These are phyloP conservation scores for Coccinonectria pachysandricola DNA, from an alignment of 2,329 filamentous ascomycete species.

Conservation along the genomic window DNA sequence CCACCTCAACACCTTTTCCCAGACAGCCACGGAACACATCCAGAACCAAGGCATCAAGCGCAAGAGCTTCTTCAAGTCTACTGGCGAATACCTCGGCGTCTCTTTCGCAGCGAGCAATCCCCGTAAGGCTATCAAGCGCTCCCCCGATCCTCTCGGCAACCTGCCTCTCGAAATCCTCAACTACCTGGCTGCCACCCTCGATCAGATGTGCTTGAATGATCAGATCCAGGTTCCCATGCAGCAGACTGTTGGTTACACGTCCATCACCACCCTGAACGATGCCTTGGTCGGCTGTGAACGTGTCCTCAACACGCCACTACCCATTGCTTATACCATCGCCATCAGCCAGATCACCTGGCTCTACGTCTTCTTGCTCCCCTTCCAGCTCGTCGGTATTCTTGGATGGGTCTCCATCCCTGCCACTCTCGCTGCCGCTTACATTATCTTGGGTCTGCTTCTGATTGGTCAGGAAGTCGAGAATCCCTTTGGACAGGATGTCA, in stretches of 20 bases:
- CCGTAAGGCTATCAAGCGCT: constrained; percentile 63
- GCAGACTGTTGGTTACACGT: constrained; percentile 50
- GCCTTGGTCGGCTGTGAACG: constrained; percentile 63
- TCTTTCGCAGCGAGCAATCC: constrained; percentile 71
- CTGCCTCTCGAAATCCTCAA: constrained; percentile 73
- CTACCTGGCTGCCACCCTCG: constrained; percentile 58
- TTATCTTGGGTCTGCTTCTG: constrained; percentile 64
- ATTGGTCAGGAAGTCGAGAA: constrained; percentile 81
- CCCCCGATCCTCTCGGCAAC: constrained; percentile 65
- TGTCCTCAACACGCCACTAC: constrained; percentile 71
- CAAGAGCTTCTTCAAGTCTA: constrained; percentile 48
- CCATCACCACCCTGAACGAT: constrained; percentile 58
- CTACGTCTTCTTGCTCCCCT: constrained; percentile 71
- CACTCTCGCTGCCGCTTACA: constrained; percentile 63
- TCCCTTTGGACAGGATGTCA: constrained; percentile 74
- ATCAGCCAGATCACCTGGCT: constrained; percentile 82
- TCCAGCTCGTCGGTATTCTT: constrained; percentile 60
- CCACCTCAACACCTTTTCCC: constrained; percentile 68
- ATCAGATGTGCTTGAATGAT: constrained; percentile 45
- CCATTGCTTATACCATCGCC: constrained; percentile 72
- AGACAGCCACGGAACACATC: constrained; percentile 35
- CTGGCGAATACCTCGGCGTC: constrained; percentile 65
- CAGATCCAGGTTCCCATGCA: constrained; percentile 47
- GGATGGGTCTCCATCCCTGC: constrained; percentile 70
- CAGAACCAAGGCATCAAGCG: constrained; percentile 25